phyloP scores from a whole-genome alignment of 441 rosid species.

The Brassica hybrid region DNA sequence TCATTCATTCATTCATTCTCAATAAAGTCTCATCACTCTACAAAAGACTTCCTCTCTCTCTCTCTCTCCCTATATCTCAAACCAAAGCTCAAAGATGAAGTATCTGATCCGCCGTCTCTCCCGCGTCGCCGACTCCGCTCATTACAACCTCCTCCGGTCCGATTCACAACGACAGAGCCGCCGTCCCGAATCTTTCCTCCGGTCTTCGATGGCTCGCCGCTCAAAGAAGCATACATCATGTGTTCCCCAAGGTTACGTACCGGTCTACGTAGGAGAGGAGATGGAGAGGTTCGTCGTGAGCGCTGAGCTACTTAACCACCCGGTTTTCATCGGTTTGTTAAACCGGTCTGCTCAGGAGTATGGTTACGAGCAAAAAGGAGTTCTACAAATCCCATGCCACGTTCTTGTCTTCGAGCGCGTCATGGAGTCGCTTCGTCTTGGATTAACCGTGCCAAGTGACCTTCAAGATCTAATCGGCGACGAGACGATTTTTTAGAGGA shows the following conservation, averaged over 20 bases:
- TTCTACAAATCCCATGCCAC: slow-evolving; percentile 78
- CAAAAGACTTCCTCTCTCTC: neutral
- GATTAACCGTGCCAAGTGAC: slow-evolving; percentile 31
- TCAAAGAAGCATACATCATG: slow-evolving; percentile 7
- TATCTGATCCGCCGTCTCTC: slow-evolving; percentile 87
- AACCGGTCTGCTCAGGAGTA: slow-evolving; percentile 92
- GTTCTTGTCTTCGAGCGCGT: slow-evolving; percentile 40
- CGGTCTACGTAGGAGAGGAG: slow-evolving; percentile 70
- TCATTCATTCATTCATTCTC: neutral
- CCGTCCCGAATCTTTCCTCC: slow-evolving; percentile 32
- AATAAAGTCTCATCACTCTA: neutral
- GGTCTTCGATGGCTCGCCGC: slow-evolving; percentile 24
- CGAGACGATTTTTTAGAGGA: slow-evolving; percentile 18
- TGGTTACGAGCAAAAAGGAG: slow-evolving; percentile 94
- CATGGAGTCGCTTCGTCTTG: slow-evolving; percentile 47
- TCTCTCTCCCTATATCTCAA: neutral
- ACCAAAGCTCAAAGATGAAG: slow-evolving; percentile 56
- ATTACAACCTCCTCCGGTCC: slow-evolving; percentile 74
- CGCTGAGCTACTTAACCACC: slow-evolving; percentile 91
- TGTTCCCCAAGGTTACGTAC: slow-evolving; percentile 40
- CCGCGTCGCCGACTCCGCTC: slow-evolving; percentile 82
- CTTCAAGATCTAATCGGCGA: slow-evolving; percentile 34
- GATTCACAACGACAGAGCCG: slow-evolving; percentile 40
- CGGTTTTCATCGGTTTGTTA: slow-evolving; percentile 70
- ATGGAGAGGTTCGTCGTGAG: slow-evolving; percentile 89